These are phyloP conservation scores for Monosporozyma solicola DNA, from an alignment of 805 yeast species.

Conservation along the genomic window DNA sequence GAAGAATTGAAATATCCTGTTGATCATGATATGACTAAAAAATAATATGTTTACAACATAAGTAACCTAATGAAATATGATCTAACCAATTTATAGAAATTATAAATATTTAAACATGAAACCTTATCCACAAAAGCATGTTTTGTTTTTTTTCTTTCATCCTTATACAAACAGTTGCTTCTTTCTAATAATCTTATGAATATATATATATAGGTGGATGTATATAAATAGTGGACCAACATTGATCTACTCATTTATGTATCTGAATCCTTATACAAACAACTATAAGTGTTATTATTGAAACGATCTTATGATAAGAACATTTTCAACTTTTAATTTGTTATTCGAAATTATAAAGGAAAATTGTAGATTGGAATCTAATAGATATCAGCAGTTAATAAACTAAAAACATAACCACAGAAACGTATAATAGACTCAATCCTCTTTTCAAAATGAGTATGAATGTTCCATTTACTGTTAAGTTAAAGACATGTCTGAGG, in stretches of 20 bases:
- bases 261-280: background rate
- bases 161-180: background rate
- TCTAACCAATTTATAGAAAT: background rate
- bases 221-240: no score
- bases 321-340: background rate
- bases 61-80: background rate
- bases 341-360: background rate
- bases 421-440: background rate
- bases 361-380: background rate
- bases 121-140: background rate
- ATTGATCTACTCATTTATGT: background rate
- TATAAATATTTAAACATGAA: background rate
- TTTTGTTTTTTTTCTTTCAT: background rate
- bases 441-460: background rate
- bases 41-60: background rate
- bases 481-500: conserved; percentile 34
- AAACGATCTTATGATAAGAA: background rate
- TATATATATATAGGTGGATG: no score
- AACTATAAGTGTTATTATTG: background rate
- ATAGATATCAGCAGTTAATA: background rate
- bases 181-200: no score
- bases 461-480: conserved; percentile 7
- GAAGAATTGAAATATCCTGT: conserved; percentile 20
- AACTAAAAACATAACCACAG: no score
- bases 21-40: conserved; percentile 7